These are phyloP conservation scores for Termitomyces sp. DNA, from an alignment of 768 basidiomycete species.

Conservation along the genomic window DNA sequence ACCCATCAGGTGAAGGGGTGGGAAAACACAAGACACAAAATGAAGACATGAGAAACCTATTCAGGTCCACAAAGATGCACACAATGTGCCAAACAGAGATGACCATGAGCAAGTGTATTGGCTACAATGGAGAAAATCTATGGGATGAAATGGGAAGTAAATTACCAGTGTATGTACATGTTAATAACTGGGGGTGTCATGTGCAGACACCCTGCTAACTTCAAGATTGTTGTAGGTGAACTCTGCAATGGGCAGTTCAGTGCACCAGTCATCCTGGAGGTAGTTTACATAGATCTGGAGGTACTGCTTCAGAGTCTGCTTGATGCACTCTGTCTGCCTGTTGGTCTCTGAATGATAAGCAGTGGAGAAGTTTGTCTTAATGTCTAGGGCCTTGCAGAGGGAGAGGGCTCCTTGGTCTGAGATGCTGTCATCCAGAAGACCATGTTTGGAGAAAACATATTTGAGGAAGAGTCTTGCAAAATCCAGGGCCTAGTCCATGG, in stretches of 20 bases:
- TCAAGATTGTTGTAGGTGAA: not conserved
- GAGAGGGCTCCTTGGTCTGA: not conserved
- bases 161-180: slow-evolving; percentile 47
- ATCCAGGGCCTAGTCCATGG: not conserved
- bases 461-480: not conserved
- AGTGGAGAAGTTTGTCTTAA: not conserved
- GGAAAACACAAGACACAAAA: not conserved
- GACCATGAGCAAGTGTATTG: slow-evolving; percentile 9
- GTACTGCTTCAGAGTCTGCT: not conserved
- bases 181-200: too few species aligned
- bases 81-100: slow-evolving; percentile 11
- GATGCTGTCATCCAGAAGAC: not conserved
- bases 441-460: not conserved
- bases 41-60: too few species aligned
- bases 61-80: not conserved
- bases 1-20: too few species aligned
- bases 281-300: not conserved
- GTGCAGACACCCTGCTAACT: too few species aligned
- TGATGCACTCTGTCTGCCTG: not conserved
- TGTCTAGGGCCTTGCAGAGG: not conserved
- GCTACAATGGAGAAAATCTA: slow-evolving; percentile 35
- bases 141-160: slow-evolving; percentile 41
- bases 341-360: not conserved
- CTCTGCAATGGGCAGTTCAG: not conserved
- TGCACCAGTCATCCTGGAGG: not conserved